phyloP scores from a whole-genome alignment of 73 alveolate species.

The Tetrahymena elliotti region DNA sequence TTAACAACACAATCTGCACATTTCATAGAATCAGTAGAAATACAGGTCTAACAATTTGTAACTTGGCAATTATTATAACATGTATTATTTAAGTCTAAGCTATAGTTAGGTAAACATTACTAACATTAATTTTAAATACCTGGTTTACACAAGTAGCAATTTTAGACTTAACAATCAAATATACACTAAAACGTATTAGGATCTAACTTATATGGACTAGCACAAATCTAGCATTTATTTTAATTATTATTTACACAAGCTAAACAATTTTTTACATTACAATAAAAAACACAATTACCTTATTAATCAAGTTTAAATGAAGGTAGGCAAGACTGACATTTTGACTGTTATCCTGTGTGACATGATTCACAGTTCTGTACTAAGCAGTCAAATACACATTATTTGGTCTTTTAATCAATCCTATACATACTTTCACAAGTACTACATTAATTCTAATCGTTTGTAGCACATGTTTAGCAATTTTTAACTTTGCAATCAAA shows the following conservation, averaged over 20 bases:
- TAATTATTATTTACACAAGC: neutral
- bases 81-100: neutral
- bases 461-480: neutral
- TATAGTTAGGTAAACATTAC: neutral
- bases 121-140: neutral
- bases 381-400: neutral
- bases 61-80: neutral
- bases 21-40: neutral
- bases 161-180: neutral
- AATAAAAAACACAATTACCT: neutral
- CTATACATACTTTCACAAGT: neutral
- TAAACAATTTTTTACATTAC: neutral
- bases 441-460: neutral
- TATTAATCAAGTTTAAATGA: neutral
- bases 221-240: neutral
- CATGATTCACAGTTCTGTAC: neutral
- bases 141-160: neutral
- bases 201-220: neutral
- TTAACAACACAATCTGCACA: neutral
- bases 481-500: neutral
- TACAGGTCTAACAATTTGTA: neutral
- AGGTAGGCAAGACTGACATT: neutral
- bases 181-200: neutral
- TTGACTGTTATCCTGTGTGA: neutral
- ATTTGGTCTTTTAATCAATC: neutral